Conservation (phyloP, 495 filamentous ascomycete species). For the Gamarada debralockiae region DNA sequence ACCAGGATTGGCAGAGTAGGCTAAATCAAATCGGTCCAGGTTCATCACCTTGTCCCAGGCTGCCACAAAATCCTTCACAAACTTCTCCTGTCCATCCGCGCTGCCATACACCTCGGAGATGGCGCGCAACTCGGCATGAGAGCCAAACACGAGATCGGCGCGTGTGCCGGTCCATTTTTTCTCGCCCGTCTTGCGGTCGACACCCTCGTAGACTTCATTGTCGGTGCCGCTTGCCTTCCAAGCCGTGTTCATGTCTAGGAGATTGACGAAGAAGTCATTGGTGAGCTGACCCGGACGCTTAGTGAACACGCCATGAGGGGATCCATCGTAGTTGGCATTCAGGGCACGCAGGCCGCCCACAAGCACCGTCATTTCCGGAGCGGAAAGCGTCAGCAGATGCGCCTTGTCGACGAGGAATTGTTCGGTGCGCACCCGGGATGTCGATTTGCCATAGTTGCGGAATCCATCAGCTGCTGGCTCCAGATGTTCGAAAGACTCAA, state of each 20-base stretch:
- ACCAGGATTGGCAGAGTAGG: not conserved
- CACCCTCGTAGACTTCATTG: slow-evolving; percentile 55
- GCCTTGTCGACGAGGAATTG: slow-evolving; percentile 65
- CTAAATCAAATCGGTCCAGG: slow-evolving; percentile 63
- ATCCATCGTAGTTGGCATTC: slow-evolving; percentile 63
- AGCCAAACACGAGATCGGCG: slow-evolving; percentile 65
- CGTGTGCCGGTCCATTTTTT: slow-evolving; percentile 67
- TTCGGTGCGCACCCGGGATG: slow-evolving; percentile 54
- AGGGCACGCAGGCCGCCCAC: slow-evolving; percentile 64
- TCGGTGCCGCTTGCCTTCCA: slow-evolving; percentile 51
- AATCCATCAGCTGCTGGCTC: slow-evolving; percentile 64
- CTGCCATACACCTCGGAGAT: slow-evolving; percentile 62
- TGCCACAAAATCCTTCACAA: slow-evolving; percentile 64
- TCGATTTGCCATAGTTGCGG: slow-evolving; percentile 67
- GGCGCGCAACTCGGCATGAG: slow-evolving; percentile 67
- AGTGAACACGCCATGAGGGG: slow-evolving; percentile 58
- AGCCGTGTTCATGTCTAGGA: slow-evolving; percentile 58
- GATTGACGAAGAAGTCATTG: slow-evolving; percentile 74
- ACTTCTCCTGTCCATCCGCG: slow-evolving; percentile 50
- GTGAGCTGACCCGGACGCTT: slow-evolving; percentile 58
- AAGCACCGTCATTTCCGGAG: slow-evolving; percentile 63
- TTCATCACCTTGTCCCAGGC: slow-evolving; percentile 72
- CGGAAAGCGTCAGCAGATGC: slow-evolving; percentile 60
- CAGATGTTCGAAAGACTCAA: slow-evolving; percentile 55
- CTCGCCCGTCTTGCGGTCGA: slow-evolving; percentile 60